Conservation (phyloP, 345 rosid genomes). For the Eucalyptus sp. region DNA sequence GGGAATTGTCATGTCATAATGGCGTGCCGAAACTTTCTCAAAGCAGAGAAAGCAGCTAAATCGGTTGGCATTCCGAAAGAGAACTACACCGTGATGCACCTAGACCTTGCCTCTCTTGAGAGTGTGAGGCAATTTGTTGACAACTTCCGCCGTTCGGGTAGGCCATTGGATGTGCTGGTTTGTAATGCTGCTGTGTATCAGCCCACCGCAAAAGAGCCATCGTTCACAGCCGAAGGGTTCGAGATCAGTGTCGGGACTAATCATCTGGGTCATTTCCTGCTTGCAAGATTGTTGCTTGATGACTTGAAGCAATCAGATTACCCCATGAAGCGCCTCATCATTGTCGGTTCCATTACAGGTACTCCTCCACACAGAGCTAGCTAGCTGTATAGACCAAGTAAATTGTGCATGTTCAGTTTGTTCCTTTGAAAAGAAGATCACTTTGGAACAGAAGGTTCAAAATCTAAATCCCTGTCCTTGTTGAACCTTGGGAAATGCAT, state of each 20-base stretch:
- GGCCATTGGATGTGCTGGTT: conserved; percentile 77
- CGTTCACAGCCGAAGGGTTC: conserved; percentile 93
- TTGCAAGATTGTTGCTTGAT: conserved; percentile 71
- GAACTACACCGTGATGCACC: conserved; percentile 82
- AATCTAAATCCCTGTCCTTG: background rate
- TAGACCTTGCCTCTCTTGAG: conserved; percentile 87
- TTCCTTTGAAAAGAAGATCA: background rate
- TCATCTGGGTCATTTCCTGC: conserved; percentile 91
- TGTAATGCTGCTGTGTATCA: conserved; percentile 91
- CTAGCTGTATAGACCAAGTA: background rate
- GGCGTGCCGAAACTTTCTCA: conserved; percentile 96
- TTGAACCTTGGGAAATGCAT: background rate
- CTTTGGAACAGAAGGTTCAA: background rate
- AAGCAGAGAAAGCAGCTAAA: conserved; percentile 80
- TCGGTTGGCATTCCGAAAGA: conserved; percentile 70
- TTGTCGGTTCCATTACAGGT: conserved; percentile 98
- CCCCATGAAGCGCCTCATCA: conserved; percentile 79
- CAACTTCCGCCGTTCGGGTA: conserved; percentile 45
- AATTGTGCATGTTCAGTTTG: background rate
- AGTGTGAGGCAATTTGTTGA: conserved; percentile 86
- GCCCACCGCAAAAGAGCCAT: conserved; percentile 89
- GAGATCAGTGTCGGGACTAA: conserved; percentile 93
- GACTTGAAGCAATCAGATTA: conserved; percentile 70
- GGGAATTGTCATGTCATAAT: conserved; percentile 83
- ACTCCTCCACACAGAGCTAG: background rate